Conservation (phyloP, 2,329 filamentous ascomycete genomes). For the Aspergillus sp. region DNA sequence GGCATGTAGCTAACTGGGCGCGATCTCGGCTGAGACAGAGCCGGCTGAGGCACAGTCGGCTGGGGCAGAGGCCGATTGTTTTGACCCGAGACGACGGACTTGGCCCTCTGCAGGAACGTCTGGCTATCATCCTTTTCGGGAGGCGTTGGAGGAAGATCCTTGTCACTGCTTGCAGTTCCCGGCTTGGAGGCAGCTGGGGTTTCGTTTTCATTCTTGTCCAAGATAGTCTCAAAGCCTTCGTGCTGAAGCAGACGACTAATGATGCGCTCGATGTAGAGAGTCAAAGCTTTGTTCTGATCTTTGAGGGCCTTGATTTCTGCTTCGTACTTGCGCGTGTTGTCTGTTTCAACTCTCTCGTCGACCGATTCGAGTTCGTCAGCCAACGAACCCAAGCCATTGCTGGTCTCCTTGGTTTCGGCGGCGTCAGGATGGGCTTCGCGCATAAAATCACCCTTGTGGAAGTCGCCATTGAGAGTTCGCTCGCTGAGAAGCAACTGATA, state of each 20-base stretch:
- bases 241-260: conserved; percentile 92
- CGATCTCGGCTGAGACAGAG: conserved; percentile 34
- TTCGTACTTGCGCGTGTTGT: conserved; percentile 65
- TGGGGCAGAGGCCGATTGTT: conserved; percentile 4
- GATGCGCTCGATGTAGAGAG: conserved; percentile 98
- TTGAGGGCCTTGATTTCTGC: conserved; percentile 72
- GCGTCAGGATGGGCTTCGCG: conserved; percentile 42
- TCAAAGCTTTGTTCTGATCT: conserved; percentile 95
- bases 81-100: conserved; percentile 51
- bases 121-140: conserved; percentile 48
- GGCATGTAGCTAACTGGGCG: conserved; percentile 43
- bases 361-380: conserved; percentile 83
- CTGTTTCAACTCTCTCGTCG: conserved; percentile 57
- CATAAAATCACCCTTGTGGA: conserved; percentile 76
- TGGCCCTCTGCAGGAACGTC: conserved; percentile 56
- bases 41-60: conserved; percentile 11
- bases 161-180: conserved; percentile 49
- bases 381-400: conserved; percentile 51
- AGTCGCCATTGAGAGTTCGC: conserved; percentile 92
- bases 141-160: conserved; percentile 78
- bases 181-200: conserved; percentile 25
- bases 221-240: conserved; percentile 89
- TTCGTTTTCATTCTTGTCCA: conserved; percentile 68
- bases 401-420: conserved; percentile 41
- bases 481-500: conserved; percentile 93